A percentile compares a stretch with the other conserved stretches of the same genome.
phyloP scores from a whole-genome alignment of 169 alveolate genomes.

The Cryptosporidium ubiquitum region DNA sequence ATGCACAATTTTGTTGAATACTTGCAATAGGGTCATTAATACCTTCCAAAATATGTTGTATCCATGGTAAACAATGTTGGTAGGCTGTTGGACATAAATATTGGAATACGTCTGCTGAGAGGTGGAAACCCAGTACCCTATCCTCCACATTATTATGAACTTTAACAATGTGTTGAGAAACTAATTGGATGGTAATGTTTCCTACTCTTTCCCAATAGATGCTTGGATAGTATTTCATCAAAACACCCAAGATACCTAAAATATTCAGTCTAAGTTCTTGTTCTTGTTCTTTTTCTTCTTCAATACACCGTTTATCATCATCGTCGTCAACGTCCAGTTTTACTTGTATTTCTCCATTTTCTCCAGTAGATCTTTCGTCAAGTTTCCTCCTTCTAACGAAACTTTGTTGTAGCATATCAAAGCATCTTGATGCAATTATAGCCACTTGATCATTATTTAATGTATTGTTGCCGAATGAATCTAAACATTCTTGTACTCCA shows the following conservation, averaged over 20 bases:
- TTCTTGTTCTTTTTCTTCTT: constrained; percentile 72
- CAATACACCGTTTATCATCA: constrained; percentile 70
- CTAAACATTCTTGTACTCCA: constrained; percentile 58
- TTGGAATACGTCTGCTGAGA: constrained; percentile 68
- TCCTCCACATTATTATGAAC: constrained; percentile 65
- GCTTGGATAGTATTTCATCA: constrained; percentile 60
- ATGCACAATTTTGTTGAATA: constrained; percentile 73
- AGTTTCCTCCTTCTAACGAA: constrained; percentile 64
- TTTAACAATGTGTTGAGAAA: constrained; percentile 47
- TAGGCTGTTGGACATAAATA: constrained; percentile 71
- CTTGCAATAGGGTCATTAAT: constrained; percentile 72
- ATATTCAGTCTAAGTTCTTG: constrained; percentile 65
- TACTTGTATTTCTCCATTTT: constrained; percentile 4
- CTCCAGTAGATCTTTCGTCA: constrained; percentile 26
- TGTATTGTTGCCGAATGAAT: constrained; percentile 55
- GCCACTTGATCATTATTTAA: constrained; percentile 55
- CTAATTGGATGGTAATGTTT: constrained; percentile 41
- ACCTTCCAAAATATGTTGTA: constrained; percentile 59
- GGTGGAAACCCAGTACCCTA: constrained; percentile 60
- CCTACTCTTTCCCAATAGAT: constrained; percentile 70
- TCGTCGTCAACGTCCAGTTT: constrained; percentile 52
- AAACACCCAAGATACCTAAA: constrained; percentile 56
- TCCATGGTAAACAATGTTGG: constrained; percentile 68
- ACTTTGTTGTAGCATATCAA: constrained; percentile 70
- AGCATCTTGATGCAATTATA: constrained; percentile 65